Conservation (phyloP, 345 rosid species). For the Atalantia buxifolia region DNA sequence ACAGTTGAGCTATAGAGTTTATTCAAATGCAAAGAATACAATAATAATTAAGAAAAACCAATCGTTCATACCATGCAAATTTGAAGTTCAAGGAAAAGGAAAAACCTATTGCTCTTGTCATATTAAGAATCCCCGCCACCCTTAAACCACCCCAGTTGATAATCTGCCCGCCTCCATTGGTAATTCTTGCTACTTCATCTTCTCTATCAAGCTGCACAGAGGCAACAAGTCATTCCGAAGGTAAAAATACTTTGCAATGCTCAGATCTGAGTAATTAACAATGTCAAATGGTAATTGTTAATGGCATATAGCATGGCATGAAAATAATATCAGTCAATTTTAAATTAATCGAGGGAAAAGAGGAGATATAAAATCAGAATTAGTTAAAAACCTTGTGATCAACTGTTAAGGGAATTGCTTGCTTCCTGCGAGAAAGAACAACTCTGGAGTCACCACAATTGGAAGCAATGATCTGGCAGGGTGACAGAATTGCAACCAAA, state of each 20-base stretch:
- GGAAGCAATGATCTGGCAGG: constrained; percentile 17
- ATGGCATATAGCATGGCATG: not conserved
- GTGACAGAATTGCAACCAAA: constrained; percentile 9
- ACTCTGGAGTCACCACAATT: constrained; percentile 21
- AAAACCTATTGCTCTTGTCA: constrained; percentile 22
- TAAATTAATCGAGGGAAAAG: not conserved
- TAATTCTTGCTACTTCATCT: constrained; percentile 10
- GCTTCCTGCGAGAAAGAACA: constrained; percentile 10
- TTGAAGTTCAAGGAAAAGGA: not conserved
- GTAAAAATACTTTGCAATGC: not conserved
- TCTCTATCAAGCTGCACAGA: constrained; percentile 11
- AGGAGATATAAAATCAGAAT: not conserved
- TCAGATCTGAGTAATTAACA: not conserved
- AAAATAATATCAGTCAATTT: not conserved
- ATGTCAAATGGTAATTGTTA: not conserved
- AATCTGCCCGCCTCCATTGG: constrained; percentile 4
- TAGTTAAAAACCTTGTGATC: constrained; percentile 17
- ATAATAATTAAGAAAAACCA: not conserved
- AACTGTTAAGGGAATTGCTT: constrained; percentile 17
- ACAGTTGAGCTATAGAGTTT: not conserved
- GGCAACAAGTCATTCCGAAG: not conserved
- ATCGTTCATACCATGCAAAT: not conserved
- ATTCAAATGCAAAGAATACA: not conserved
- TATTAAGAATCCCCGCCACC: constrained; percentile 18
- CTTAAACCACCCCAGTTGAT: constrained; percentile 9